A percentile compares a stretch with the other conserved stretches of the same genome.
Conservation (phyloP, 202 grass and related monocot genomes). For the Zoysia matrella region DNA sequence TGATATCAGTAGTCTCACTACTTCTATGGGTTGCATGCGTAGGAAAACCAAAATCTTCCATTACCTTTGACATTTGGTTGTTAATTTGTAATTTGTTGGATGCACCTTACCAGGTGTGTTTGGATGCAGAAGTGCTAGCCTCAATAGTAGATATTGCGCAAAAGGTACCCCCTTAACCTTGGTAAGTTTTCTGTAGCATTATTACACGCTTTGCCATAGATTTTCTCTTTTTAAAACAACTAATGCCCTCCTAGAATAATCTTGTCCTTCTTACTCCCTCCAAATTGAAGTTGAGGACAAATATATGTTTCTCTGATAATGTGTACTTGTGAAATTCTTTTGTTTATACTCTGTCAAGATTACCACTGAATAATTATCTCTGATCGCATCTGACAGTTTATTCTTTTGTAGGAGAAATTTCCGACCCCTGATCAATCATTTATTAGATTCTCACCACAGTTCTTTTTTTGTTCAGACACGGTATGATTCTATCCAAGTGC, state of each 20-base stretch:
- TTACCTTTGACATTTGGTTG: conserved; percentile 23
- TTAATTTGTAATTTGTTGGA: conserved; percentile 48
- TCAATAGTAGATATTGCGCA: conserved; percentile 45
- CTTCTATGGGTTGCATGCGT: neutral
- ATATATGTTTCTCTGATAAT: no score
- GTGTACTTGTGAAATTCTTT: conserved; percentile 8
- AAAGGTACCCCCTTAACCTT: conserved; percentile 75
- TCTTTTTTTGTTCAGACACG: conserved; percentile 63
- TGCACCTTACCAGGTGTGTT: conserved; percentile 58
- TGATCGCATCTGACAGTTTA: conserved; percentile 1
- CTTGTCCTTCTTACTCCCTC: neutral
- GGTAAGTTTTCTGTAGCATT: conserved; percentile 56
- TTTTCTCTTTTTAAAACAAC: conserved; percentile 16
- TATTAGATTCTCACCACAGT: conserved; percentile 54
- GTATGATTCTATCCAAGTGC: conserved; percentile 55
- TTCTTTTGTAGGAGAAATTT: conserved; percentile 57
- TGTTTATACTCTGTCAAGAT: conserved; percentile 6
- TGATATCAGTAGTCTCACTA: neutral
- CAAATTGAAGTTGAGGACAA: neutral
- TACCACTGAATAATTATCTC: conserved; percentile 7
- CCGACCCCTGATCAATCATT: conserved; percentile 60
- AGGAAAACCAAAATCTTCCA: neutral
- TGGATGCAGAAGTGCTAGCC: conserved; percentile 69
- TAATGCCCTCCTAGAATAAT: neutral
- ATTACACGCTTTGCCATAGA: conserved; percentile 19